phyloP scores from a whole-genome alignment of 352 stramenopile genomes.

The Pythium biforme region DNA sequence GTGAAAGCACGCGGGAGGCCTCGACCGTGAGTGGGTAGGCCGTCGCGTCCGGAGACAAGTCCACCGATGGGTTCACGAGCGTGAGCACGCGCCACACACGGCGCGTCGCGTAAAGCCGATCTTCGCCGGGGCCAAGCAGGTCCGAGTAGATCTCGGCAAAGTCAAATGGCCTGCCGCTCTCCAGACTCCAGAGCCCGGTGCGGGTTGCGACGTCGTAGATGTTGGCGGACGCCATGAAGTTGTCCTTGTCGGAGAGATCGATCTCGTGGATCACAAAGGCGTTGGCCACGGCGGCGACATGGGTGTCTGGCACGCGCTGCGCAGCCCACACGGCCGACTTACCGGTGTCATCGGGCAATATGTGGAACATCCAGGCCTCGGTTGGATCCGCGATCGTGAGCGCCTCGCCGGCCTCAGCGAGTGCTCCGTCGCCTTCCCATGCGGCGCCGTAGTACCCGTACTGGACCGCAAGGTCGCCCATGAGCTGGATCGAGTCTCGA shows the following conservation, averaged over 20 bases:
- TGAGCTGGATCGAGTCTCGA: conserved; percentile 79
- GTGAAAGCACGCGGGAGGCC: conserved; percentile 44
- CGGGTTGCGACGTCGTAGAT: conserved; percentile 83
- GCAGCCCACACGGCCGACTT: conserved; percentile 92
- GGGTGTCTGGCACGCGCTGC: conserved; percentile 86
- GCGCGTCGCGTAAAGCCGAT: conserved; percentile 82
- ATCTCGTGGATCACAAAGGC: conserved; percentile 93
- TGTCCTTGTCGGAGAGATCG: conserved; percentile 62
- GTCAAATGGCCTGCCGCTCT: conserved; percentile 70
- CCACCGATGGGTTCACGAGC: conserved; percentile 60
- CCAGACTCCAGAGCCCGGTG: conserved; percentile 66
- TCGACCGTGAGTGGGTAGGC: conserved; percentile 88
- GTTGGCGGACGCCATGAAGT: conserved; percentile 89
- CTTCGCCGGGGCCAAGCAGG: conserved; percentile 32
- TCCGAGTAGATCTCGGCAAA: conserved; percentile 85
- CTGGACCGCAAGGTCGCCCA: conserved; percentile 91
- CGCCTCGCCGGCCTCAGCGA: conserved; percentile 82
- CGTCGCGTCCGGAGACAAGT: conserved; percentile 58
- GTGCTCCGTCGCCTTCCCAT: conserved; percentile 61
- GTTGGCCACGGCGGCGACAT: conserved; percentile 89
- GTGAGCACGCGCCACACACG: conserved; percentile 90
- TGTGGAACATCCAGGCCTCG: conserved; percentile 95
- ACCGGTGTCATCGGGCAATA: conserved; percentile 91
- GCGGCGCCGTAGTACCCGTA: conserved; percentile 93
- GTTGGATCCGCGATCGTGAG: conserved; percentile 89